phyloP scores from a whole-genome alignment of 768 basidiomycete genomes.

The Russula vinacea region DNA sequence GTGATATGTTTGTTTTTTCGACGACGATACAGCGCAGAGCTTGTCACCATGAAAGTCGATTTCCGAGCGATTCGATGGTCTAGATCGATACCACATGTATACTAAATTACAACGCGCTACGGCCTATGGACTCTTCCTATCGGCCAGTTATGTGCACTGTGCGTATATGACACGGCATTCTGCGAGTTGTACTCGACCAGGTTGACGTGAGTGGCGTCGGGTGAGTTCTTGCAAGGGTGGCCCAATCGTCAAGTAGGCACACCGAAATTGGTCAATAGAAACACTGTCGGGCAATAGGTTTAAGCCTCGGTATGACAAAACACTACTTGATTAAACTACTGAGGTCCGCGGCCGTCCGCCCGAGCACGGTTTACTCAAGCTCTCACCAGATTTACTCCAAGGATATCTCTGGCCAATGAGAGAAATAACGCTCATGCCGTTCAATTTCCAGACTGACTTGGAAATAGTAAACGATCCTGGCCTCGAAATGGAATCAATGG shows the following conservation, averaged over 20 bases:
- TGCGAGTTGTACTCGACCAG: no score
- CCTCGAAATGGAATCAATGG: neutral
- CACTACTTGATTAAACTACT: no score
- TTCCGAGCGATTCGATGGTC: neutral
- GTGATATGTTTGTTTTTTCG: neutral
- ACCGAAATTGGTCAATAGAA: neutral
- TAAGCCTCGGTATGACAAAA: no score
- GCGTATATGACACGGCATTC: neutral
- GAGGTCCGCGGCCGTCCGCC: no score
- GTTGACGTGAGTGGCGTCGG: slow-evolving; percentile 9
- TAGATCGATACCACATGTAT: neutral
- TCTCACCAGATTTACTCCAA: no score
- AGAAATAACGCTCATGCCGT: no score
- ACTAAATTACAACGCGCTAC: neutral
- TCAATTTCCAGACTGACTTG: no score
- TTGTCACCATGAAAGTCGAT: neutral
- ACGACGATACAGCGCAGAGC: neutral
- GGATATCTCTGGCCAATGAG: neutral
- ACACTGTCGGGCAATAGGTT: no score
- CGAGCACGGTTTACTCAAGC: no score
- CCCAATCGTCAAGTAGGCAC: neutral
- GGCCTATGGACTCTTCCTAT: neutral
- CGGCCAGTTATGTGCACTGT: neutral
- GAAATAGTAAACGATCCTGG: neutral
- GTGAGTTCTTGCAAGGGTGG: neutral